Percentiles rank a stretch among this genome's conserved stretches.
Evolutionary conservation across 2,329 filamentous ascomycete genomes (phyloP).

Genomic region (Nakataea oryzae): DNA sequence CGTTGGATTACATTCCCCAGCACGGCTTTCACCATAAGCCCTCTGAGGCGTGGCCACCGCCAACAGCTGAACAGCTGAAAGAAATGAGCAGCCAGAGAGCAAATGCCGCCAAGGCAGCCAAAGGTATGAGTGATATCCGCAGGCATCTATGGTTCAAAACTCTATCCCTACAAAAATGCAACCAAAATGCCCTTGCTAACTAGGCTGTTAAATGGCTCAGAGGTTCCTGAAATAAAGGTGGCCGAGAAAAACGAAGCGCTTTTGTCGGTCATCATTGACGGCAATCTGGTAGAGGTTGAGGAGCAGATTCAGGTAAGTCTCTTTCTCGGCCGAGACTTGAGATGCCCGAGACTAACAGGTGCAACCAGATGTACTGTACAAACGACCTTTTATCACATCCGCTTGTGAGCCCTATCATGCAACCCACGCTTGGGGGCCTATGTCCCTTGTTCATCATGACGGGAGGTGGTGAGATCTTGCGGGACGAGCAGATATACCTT

Average conservation of each 20-base stretch:
- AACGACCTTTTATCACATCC: constrained; percentile 82
- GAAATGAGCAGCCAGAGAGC: constrained; percentile 37
- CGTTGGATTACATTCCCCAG: constrained; percentile 78
- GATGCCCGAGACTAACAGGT: neutral
- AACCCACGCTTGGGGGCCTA: constrained; percentile 80
- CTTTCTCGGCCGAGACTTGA: neutral
- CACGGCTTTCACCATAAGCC: constrained; percentile 87
- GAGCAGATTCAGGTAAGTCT: constrained; percentile 76
- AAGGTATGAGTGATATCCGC: constrained; percentile 7
- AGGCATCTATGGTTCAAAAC: neutral
- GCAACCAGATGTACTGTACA: constrained; percentile 53
- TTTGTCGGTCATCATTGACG: constrained; percentile 44
- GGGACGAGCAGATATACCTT: constrained; percentile 90
- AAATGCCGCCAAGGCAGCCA: constrained; percentile 23
- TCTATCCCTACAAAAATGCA: neutral
- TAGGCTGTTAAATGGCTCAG: neutral
- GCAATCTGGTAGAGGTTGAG: constrained; percentile 60
- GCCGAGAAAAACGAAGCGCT: constrained; percentile 15
- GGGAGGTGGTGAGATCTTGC: constrained; percentile 78
- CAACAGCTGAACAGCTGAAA: constrained; percentile 64
- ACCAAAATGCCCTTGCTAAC: neutral
- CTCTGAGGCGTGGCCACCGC: constrained; percentile 84
- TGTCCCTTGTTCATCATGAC: constrained; percentile 79
- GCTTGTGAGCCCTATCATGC: constrained; percentile 78
- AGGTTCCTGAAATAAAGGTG: constrained; percentile 12